Evolutionary conservation across 1,139 yeast species (phyloP).

Genomic region (Hyphopichia fennica): DNA sequence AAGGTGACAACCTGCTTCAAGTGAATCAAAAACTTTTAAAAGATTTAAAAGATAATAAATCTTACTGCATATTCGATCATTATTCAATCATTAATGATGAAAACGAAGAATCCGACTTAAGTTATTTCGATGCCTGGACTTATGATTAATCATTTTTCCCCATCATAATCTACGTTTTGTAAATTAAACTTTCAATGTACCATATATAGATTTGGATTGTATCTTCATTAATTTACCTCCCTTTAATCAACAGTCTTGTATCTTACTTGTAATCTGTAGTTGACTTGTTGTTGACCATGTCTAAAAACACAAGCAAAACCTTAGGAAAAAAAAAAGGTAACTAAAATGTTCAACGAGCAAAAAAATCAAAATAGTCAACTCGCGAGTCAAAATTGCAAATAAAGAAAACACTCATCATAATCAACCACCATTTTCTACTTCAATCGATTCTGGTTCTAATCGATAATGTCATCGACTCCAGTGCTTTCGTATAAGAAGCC

Average conservation of each 20-base stretch:
- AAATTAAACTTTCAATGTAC: slow-evolving; percentile 1
- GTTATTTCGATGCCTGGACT: slow-evolving; percentile 44
- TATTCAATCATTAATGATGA: slow-evolving; percentile 30
- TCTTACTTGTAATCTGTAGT: no score
- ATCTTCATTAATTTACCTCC: no score
- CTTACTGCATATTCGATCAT: slow-evolving; percentile 38
- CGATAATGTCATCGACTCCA: slow-evolving; percentile 1
- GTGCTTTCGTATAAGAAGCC: slow-evolving; percentile 32
- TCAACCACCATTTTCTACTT: not conserved
- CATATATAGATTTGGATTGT: no score
- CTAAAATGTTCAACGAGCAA: no score
- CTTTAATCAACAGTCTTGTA: no score
- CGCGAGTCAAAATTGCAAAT: not conserved
- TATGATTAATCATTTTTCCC: slow-evolving; percentile 16
- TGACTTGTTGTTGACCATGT: no score
- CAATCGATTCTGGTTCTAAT: no score
- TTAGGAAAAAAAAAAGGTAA: no score
- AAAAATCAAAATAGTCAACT: no score
- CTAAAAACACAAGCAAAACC: no score
- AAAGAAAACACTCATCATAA: not conserved
- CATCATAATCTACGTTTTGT: not conserved
- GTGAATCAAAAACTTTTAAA: slow-evolving; percentile 11
- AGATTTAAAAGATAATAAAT: slow-evolving; percentile 15
- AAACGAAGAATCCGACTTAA: slow-evolving; percentile 32
- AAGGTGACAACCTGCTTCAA: slow-evolving; percentile 15